Conservation (phyloP, 305 asterid genomes). For the Ilex paraguariensis region DNA sequence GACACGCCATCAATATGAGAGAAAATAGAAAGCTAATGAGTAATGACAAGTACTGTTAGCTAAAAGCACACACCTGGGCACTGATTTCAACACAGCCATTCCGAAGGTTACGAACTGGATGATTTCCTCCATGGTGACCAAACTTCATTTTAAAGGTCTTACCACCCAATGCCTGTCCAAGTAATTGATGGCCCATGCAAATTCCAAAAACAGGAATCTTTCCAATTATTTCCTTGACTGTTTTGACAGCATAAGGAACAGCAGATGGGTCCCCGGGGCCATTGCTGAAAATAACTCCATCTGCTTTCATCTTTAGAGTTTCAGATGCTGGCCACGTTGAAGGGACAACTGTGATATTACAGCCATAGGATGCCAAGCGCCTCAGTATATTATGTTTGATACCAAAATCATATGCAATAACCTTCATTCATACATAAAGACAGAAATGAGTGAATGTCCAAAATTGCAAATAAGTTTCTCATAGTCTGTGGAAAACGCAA, state of each 20-base stretch:
- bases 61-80: constrained; percentile 59
- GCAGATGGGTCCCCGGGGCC: constrained; percentile 99
- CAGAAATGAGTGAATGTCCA: constrained; percentile 11
- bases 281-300: constrained; percentile 90
- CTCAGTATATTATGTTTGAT: constrained; percentile 82
- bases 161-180: constrained; percentile 98
- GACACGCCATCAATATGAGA: too few species aligned
- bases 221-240: constrained; percentile 75
- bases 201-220: constrained; percentile 85
- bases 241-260: constrained; percentile 90
- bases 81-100: constrained; percentile 85
- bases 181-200: constrained; percentile 97
- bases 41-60: too few species aligned
- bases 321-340: constrained; percentile 90
- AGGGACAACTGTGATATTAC: constrained; percentile 90
- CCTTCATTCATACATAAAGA: constrained; percentile 39
- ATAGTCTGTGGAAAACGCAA: too few species aligned
- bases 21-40: too few species aligned
- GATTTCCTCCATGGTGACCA: constrained; percentile 84
- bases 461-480: neutral
- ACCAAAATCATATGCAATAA: constrained; percentile 94
- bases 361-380: constrained; percentile 87
- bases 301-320: constrained; percentile 80
- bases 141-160: constrained; percentile 95
- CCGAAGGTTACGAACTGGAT: constrained; percentile 74